Evolutionary conservation across 257 asterid genomes (phyloP).

Genomic region (Solanum habrochaites): DNA sequence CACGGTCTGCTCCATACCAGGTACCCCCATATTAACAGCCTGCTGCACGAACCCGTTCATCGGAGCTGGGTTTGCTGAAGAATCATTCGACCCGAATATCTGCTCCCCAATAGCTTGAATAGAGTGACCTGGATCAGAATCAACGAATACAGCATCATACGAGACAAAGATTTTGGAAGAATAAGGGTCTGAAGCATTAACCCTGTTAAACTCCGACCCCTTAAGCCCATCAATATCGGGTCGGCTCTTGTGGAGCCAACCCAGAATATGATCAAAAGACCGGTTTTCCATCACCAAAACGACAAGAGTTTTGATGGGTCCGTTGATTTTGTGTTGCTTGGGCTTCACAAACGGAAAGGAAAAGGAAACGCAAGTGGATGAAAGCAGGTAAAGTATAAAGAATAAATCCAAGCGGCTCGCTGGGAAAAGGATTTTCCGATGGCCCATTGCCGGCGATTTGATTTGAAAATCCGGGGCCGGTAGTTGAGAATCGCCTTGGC

Average conservation of each 20-base stretch:
- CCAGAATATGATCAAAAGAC: conserved; percentile 84
- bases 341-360: conserved; percentile 45
- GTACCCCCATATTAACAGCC: conserved; percentile 67
- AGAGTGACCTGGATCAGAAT: conserved; percentile 92
- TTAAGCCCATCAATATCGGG: conserved; percentile 79
- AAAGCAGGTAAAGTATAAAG: conserved; percentile 25
- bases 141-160: conserved; percentile 57
- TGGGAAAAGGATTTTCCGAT: conserved; percentile 33
- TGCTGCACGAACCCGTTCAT: conserved; percentile 97
- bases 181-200: conserved; percentile 61
- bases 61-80: conserved; percentile 70
- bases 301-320: conserved; percentile 86
- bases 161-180: conserved; percentile 41
- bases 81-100: conserved; percentile 60
- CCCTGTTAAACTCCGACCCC: conserved; percentile 64
- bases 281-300: conserved; percentile 92
- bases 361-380: conserved; percentile 25
- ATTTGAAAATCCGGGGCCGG: background rate
- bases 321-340: conserved; percentile 33
- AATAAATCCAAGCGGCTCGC: conserved; percentile 1
- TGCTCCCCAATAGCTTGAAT: conserved; percentile 91
- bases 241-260: conserved; percentile 66
- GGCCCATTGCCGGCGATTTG: background rate
- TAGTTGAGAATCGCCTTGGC: background rate
- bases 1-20: conserved; percentile 47